These are phyloP conservation scores for Trichophyton mentagrophytes DNA, from an alignment of 2,329 filamentous ascomycete genomes.

Conservation along the genomic window DNA sequence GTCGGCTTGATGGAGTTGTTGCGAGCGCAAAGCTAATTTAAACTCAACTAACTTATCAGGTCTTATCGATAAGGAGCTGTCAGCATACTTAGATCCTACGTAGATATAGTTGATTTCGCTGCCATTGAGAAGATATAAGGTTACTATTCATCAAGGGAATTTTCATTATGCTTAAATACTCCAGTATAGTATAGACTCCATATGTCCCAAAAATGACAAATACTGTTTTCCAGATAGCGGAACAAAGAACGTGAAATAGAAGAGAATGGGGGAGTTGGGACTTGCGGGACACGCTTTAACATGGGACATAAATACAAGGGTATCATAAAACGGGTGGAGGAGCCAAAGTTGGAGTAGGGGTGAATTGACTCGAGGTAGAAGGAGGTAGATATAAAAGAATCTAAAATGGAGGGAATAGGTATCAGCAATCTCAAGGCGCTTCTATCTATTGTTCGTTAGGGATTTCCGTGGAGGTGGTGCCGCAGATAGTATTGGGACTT, in stretches of 20 bases:
- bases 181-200: neutral
- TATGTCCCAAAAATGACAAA: neutral
- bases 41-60: too few relatives aligned
- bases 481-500: slow-evolving; percentile 12
- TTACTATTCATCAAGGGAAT: neutral
- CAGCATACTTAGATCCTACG: neutral
- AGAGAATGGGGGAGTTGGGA: neutral
- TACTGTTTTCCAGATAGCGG: neutral
- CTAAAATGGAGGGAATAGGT: neutral
- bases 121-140: neutral
- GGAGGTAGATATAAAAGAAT: neutral
- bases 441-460: neutral
- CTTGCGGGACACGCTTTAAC: too few relatives aligned
- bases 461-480: slow-evolving; percentile 10
- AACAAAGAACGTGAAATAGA: neutral
- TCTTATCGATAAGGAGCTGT: neutral
- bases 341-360: neutral
- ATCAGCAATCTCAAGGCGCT: neutral
- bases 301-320: neutral
- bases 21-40: neutral
- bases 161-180: neutral
- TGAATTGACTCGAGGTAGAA: neutral
- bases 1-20: neutral
- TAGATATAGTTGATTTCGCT: too few relatives aligned
- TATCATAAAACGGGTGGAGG: neutral